Base-by-base conservation (phyloP, 345 rosid species). In the Trapa incisa region DNA sequence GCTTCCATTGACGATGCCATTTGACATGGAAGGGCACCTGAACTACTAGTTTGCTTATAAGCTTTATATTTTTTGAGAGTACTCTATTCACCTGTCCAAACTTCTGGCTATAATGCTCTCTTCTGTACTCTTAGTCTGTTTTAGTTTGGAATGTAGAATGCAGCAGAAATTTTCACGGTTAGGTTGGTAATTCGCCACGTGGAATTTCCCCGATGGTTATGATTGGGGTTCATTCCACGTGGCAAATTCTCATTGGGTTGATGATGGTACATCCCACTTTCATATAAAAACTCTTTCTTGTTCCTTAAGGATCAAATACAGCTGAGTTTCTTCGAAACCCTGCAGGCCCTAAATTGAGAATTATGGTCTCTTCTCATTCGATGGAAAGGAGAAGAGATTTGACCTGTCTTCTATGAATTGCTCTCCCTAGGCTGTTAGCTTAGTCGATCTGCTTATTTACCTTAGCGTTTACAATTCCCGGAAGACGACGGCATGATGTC, bases 211-310 rank as follows among this genome's bases (percentile, higher is more conserved):
- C 29, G 29, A 22, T 22, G 0, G 29, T 2, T 41, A 8, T 41
- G 43, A 1, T 2, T 22, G 29, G 43, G 0, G 43, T 4, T 0
- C 43, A 3, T 41, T 70, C 67, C 73, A 67, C 56, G 5, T 7
- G 57, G n/a, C 70, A 22, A 33, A 3, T 69, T 43, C 2, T 61
- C 54, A 78, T 78, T 78, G 84, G 80, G 14, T 16, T 15, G 58
- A 42, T 81, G 84, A 78, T 48, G 78, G 73, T 74, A 71, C 61
- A 37, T 12, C 1, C 37, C n/a, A 36, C n/a, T 0, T 8, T 29
- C 29, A 3, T 35, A 45, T 45, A 45, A 45, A 45, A 45, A 0
- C 8, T 45, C 1, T 0, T 45, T 11, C 48, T 13, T 45, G 11
- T 1, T 36, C 67, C 4, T 22, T 13, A 0, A 38, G 29, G 7